Evolutionary conservation across 2,329 filamentous ascomycete species (phyloP), one percentile per base, ranked within the genome.

Genomic region (Cladosporium velox): DNA sequence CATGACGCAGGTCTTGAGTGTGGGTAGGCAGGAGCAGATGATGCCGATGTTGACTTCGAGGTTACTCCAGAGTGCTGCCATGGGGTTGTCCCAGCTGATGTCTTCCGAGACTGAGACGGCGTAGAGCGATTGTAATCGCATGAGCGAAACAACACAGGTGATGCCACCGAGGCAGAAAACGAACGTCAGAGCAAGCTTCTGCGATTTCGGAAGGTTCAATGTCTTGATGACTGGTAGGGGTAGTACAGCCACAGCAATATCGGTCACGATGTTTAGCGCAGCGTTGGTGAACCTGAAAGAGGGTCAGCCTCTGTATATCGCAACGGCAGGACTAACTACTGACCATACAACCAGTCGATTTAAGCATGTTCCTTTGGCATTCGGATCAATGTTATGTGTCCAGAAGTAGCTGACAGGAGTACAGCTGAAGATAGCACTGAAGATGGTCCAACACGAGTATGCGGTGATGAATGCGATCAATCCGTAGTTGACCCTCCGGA

Each of bases 111-210:
- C 67, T 2, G 72, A 72, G 57, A 72, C 68, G 35, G 69, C 67
- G 55, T 73, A 72, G 26, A 74, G 70, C 2, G 70, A 70, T 21
- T 66, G 68, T n/a, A 73, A 69, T 30, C 73, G 73, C 14, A 74
- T 66, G 14, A 74, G 68, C 12, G 71, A 73, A 21, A 72, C 71
- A 57, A 71, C 54, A 59, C 72, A 74, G 7, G 69, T 70, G 67
- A 77, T 67, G 26, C 70, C 70, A 35, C 76, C 76, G 26, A 77
- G 67, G 10, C 73, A 75, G 65, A 77, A 78, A 3, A 77, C 71
- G 24, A 70, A 73, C 68, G 75, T 76, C 28, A 78, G 67, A 4
- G 73, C 67, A 41, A 67, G 62, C 60, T 73, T 75, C 64, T 76
- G 74, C 21, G 67, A 71, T 52, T 65, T 71, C 1, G 70, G 69